Percentiles rank a stretch among this genome's conserved stretches.
Conservation (phyloP, 768 basidiomycete genomes). For the Hebeloma cylindrosporum region DNA sequence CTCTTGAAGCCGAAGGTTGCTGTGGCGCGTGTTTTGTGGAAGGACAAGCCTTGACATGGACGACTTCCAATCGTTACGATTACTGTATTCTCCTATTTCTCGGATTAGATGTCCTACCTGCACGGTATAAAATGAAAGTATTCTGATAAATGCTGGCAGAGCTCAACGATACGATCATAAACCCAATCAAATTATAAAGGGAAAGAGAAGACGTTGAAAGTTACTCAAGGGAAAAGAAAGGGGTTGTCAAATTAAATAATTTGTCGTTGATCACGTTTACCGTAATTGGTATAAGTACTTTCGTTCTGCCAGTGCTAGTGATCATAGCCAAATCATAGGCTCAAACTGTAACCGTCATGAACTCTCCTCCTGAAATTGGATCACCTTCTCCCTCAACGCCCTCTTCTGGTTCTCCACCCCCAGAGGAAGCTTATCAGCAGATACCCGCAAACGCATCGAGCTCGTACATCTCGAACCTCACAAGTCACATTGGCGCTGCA, state of each 20-base stretch:
- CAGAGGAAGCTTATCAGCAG: slow-evolving; percentile 36
- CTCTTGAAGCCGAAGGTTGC: too few species aligned
- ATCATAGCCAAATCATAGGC: not conserved
- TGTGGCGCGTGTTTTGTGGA: too few species aligned
- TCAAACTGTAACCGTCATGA: slow-evolving; percentile 34
- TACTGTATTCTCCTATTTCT: too few species aligned
- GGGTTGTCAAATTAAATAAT: slow-evolving; percentile 1
- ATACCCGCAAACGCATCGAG: slow-evolving; percentile 11
- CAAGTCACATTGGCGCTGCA: slow-evolving; percentile 35
- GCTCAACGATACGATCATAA: too few species aligned
- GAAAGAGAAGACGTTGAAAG: slow-evolving; percentile 8
- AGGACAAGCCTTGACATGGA: too few species aligned
- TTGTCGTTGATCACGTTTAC: too few species aligned
- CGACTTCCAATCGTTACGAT: too few species aligned
- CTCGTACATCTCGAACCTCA: slow-evolving; percentile 30
- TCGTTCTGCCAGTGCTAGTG: not conserved
- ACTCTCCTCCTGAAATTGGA: slow-evolving; percentile 42
- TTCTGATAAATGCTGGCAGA: too few species aligned
- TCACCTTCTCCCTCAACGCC: slow-evolving; percentile 42
- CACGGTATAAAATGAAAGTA: too few species aligned
- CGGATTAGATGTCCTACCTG: too few species aligned
- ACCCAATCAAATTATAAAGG: too few species aligned
- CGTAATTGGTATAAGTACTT: too few species aligned
- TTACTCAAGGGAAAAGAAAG: slow-evolving; percentile 4
- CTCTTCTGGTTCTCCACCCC: slow-evolving; percentile 43